Base-by-base conservation (phyloP, 768 basidiomycete species). In the Aureoboletus auriporus region DNA sequence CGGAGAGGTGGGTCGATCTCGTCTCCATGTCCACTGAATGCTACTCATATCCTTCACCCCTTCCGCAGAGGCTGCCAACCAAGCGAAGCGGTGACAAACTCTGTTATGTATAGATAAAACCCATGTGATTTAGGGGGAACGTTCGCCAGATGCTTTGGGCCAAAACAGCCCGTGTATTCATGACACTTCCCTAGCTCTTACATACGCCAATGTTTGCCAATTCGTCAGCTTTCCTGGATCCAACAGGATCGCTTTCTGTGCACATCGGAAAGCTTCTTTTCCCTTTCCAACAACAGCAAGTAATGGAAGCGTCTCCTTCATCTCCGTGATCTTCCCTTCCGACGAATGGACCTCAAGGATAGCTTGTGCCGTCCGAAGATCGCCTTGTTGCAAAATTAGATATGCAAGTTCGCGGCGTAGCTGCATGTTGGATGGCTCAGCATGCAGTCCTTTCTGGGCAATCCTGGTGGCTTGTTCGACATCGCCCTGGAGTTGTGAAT, bases 1-100 rank as follows among this genome's bases (percentile, higher is more conserved):
- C 76, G 96, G 65, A 76, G 95, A 82, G 96, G 95, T 96, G 46
- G 43, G 75, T 20, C 10, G 16, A 36, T 39, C 17, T 52, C 16
- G 35, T 38, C 35, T 41, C 34, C 41, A 36, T 36, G 23, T 30
- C 28, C 20, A 23, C 17, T 11, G 36, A 30, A 36, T 17, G 8
- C 2, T 27, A 43, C 52, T 49, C 34, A 64, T 39, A 6, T 27
- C 27, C 16, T 47, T 17, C 8, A 27, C 42, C 23, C 14, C 37
- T 35, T 27, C 42, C 45, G 44, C 40, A 74, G 72, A 74, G 61
- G 74, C 74, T 1, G 66, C 67, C 39, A 70, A 63, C 45, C 74
- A 72, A 54, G 60, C 59, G n/a, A 73, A 68, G 54, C 70, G 71
- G 29, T 73, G 55, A 70, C 37, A 23, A 26, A 12, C 23, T 10